These are phyloP conservation scores for Lepiota brunneoincarnata DNA, from an alignment of 768 basidiomycete species.

Conservation along the genomic window DNA sequence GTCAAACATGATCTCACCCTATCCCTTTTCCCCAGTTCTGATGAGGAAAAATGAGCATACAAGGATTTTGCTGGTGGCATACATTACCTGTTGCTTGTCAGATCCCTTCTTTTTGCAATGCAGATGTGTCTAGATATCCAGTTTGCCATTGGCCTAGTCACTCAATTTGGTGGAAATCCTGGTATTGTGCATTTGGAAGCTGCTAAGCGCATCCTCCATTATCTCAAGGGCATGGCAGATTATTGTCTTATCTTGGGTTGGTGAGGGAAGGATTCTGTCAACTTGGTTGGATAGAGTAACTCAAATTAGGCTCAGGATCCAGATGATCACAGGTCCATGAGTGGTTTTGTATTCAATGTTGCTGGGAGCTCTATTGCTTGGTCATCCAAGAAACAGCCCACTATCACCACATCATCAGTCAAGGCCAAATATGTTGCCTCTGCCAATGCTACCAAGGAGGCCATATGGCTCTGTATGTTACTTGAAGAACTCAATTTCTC, in stretches of 20 bases:
- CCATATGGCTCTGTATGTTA: no score
- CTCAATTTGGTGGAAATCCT: conserved; percentile 14
- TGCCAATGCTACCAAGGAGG: no score
- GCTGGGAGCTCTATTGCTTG: conserved; percentile 26
- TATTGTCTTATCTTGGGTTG: not conserved
- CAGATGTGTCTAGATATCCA: conserved; percentile 8
- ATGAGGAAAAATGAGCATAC: not conserved
- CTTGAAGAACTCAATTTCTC: no score
- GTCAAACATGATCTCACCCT: not conserved
- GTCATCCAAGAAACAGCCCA: conserved; percentile 29
- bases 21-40: not conserved
- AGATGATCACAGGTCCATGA: conserved; percentile 24
- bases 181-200: conserved; percentile 13
- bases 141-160: conserved; percentile 1
- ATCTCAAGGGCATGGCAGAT: conserved; percentile 16
- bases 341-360: conserved; percentile 27
- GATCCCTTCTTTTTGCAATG: conserved; percentile 1
- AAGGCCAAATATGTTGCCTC: conserved; percentile 34
- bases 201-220: conserved; percentile 14
- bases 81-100: conserved; percentile 1
- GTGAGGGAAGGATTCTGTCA: not conserved
- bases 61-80: not conserved
- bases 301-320: conserved; percentile 14
- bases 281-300: conserved; percentile 13
- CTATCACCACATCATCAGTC: conserved; percentile 30